A percentile compares a stretch with the other conserved stretches of the same genome.
Conservation (phyloP, 129 eudicot genomes). For the Chrysanthemum makinoi region DNA sequence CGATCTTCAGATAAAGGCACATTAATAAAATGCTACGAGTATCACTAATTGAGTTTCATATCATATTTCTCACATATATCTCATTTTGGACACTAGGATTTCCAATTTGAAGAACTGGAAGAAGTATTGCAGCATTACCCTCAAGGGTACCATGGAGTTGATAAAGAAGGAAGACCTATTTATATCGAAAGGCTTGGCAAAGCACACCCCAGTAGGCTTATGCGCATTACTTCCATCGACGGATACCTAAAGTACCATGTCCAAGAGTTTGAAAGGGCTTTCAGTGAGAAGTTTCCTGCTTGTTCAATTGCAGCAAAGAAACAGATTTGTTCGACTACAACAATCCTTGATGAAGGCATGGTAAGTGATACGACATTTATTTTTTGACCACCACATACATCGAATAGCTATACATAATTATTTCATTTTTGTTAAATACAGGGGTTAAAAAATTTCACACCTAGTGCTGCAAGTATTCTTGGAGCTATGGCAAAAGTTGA, state of each 20-base stretch:
- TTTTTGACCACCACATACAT: not conserved
- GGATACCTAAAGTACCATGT: slow-evolving; percentile 84
- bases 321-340: slow-evolving; percentile 80
- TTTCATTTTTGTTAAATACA: slow-evolving; percentile 25
- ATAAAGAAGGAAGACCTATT: slow-evolving; percentile 89
- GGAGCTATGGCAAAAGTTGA: slow-evolving; percentile 85
- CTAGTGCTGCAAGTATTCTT: slow-evolving; percentile 71
- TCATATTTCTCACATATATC: not conserved
- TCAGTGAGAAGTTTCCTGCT: slow-evolving; percentile 83
- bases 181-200: slow-evolving; percentile 93
- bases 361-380: slow-evolving; percentile 39
- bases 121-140: slow-evolving; percentile 90
- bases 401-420: not conserved
- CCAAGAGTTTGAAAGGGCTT: slow-evolving; percentile 83
- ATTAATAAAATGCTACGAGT: not conserved
- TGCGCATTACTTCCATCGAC: slow-evolving; percentile 70
- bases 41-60: not conserved
- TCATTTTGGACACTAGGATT: slow-evolving; percentile 47
- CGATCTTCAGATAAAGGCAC: not conserved
- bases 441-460: slow-evolving; percentile 84
- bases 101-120: slow-evolving; percentile 72
- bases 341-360: slow-evolving; percentile 92
- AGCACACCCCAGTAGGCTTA: slow-evolving; percentile 83
- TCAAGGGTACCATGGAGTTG: slow-evolving; percentile 98
- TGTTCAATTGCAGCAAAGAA: slow-evolving; percentile 86